Conservation (phyloP, 1,284 basidiomycete genomes). For the Golubevia pallescens region DNA sequence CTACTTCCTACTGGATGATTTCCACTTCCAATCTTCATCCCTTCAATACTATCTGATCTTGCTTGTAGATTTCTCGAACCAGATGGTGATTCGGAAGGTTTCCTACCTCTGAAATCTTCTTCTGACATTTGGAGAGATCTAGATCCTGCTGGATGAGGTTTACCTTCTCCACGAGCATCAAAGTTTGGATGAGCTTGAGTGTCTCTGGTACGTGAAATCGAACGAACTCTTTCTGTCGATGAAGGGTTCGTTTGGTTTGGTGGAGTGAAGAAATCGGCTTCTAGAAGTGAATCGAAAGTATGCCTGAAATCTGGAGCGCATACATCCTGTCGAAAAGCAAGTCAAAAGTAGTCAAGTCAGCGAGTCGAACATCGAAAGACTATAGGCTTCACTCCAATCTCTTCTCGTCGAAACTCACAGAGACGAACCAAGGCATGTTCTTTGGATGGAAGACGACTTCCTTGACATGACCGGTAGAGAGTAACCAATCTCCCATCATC, state of each 20-base stretch:
- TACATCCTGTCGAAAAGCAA: slow-evolving; percentile 53
- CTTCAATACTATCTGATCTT: background rate
- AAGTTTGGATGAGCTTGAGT: slow-evolving; percentile 1
- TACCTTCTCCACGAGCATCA: slow-evolving; percentile 26
- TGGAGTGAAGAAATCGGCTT: slow-evolving; percentile 38
- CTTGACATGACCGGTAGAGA: slow-evolving; percentile 39
- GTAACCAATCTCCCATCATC: slow-evolving; percentile 57
- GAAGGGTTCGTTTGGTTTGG: background rate
- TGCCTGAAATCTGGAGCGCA: slow-evolving; percentile 47
- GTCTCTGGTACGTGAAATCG: background rate
- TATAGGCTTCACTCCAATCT: background rate
- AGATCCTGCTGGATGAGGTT: slow-evolving; percentile 22
- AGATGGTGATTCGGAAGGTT: background rate
- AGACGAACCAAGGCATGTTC: slow-evolving; percentile 28
- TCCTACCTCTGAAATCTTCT: background rate
- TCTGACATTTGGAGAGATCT: slow-evolving; percentile 31
- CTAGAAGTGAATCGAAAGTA: slow-evolving; percentile 46
- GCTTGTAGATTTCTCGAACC: background rate
- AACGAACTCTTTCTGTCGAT: background rate
- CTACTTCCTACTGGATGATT: too few relatives aligned
- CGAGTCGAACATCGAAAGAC: background rate
- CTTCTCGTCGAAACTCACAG: too few relatives aligned
- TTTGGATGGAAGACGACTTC: slow-evolving; percentile 61
- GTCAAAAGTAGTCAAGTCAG: background rate
- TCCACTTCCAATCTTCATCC: too few relatives aligned